These are phyloP conservation scores for Coemansia reversa DNA, from an alignment of 192 early-diverging fungal species.

Conservation along the genomic window DNA sequence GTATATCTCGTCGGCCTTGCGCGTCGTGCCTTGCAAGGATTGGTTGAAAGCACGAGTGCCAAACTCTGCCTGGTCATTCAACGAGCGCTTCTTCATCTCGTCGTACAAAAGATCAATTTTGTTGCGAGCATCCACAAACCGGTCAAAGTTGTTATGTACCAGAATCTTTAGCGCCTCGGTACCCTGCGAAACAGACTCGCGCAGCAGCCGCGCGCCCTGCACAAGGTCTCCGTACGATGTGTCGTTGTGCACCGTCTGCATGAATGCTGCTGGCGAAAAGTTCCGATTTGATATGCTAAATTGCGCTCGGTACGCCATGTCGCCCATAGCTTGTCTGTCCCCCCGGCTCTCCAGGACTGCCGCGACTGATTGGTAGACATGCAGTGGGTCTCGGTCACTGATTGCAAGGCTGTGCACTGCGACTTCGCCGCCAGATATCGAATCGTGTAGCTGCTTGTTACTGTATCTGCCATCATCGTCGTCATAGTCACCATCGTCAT, in stretches of 20 bases:
- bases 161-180: slow-evolving; percentile 81
- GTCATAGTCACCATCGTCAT: slow-evolving; percentile 17
- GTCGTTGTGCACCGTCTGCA: slow-evolving; percentile 77
- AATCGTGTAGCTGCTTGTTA: slow-evolving; percentile 13
- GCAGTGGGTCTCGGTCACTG: slow-evolving; percentile 53
- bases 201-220: slow-evolving; percentile 68
- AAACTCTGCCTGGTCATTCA: slow-evolving; percentile 77
- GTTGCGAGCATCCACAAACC: slow-evolving; percentile 92
- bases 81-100: slow-evolving; percentile 83
- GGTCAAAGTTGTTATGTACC: slow-evolving; percentile 95
- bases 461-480: slow-evolving; percentile 26
- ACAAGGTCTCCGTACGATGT: slow-evolving; percentile 86
- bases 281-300: slow-evolving; percentile 54
- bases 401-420: slow-evolving; percentile 25
- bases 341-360: slow-evolving; percentile 44
- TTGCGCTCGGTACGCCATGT: slow-evolving; percentile 51
- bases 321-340: slow-evolving; percentile 25
- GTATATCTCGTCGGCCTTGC: slow-evolving; percentile 80
- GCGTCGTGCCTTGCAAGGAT: slow-evolving; percentile 64
- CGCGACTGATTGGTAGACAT: slow-evolving; percentile 43
- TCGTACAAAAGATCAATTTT: slow-evolving; percentile 93
- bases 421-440: slow-evolving; percentile 11
- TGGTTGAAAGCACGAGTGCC: slow-evolving; percentile 73
- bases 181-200: slow-evolving; percentile 74
- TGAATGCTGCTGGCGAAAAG: slow-evolving; percentile 72